Evolutionary conservation across 208 protist genomes (phyloP).

Genomic region (Lotmaria passim): DNA sequence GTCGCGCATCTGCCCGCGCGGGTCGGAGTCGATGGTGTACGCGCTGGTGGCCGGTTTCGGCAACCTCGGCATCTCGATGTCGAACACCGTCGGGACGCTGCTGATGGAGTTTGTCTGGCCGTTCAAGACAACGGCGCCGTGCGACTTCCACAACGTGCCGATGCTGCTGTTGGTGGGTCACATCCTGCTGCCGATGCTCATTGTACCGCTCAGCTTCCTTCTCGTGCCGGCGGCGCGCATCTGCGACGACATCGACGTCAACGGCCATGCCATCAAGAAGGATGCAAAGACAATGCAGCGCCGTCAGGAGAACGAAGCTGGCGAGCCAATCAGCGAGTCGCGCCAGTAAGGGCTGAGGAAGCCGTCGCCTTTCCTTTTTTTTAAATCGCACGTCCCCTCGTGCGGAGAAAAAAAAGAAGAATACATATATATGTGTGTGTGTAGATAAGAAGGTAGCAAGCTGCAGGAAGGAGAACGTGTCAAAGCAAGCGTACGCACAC

Average conservation of each 20-base stretch:
- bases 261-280: slow-evolving; percentile 44
- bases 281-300: slow-evolving; percentile 15
- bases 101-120: slow-evolving; percentile 70
- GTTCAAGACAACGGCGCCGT: slow-evolving; percentile 54
- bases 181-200: slow-evolving; percentile 60
- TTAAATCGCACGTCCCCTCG: no score
- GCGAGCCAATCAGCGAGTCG: slow-evolving; percentile 22
- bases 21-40: slow-evolving; percentile 84
- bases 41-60: slow-evolving; percentile 84
- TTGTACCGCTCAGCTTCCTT: slow-evolving; percentile 72
- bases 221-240: slow-evolving; percentile 75
- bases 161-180: slow-evolving; percentile 73
- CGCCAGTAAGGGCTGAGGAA: neutral
- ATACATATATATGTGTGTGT: neutral
- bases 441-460: no score
- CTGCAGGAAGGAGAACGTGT: no score
- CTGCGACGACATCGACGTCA: slow-evolving; percentile 64
- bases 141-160: slow-evolving; percentile 75
- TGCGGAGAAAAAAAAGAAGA: neutral
- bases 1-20: slow-evolving; percentile 83
- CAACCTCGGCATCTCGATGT: slow-evolving; percentile 71
- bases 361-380: neutral
- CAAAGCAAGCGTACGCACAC: no score
- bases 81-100: slow-evolving; percentile 54
- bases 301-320: slow-evolving; percentile 9